phyloP scores from a whole-genome alignment of 2,329 filamentous ascomycete genomes.

The Scleromitrula shiraiana region DNA sequence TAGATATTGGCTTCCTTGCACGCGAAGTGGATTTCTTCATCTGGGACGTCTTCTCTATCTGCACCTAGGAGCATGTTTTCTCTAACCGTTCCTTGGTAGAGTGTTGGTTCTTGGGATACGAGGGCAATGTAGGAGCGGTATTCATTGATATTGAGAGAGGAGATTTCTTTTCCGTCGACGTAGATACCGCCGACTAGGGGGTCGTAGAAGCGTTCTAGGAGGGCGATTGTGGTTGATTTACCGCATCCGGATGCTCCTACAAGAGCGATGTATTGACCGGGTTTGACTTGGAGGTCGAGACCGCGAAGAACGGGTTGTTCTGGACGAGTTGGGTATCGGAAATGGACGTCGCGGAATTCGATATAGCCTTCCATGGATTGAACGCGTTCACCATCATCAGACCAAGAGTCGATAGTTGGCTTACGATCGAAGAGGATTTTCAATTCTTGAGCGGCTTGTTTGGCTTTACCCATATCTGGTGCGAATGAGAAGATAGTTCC shows the following conservation, averaged over 20 bases:
- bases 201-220: conserved; percentile 93
- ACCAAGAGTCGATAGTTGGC: conserved; percentile 78
- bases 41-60: conserved; percentile 56
- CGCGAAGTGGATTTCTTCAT: conserved; percentile 66
- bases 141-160: conserved; percentile 71
- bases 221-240: conserved; percentile 86
- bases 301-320: conserved; percentile 89
- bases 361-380: conserved; percentile 64
- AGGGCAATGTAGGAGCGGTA: conserved; percentile 80
- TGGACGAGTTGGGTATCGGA: conserved; percentile 84
- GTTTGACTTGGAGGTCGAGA: conserved; percentile 63
- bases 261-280: conserved; percentile 78
- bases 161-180: conserved; percentile 78
- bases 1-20: conserved; percentile 90
- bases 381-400: conserved; percentile 55
- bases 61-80: conserved; percentile 85
- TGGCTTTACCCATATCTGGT: conserved; percentile 88
- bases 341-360: conserved; percentile 89
- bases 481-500: conserved; percentile 85
- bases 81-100: conserved; percentile 86
- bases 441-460: conserved; percentile 71
- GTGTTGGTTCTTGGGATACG: conserved; percentile 86
- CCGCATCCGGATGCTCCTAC: conserved; percentile 94
- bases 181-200: conserved; percentile 72
- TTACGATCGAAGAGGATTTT: conserved; percentile 77